Base-by-base conservation (phyloP, 2,329 filamentous ascomycete genomes). In the Claviceps sp. region DNA sequence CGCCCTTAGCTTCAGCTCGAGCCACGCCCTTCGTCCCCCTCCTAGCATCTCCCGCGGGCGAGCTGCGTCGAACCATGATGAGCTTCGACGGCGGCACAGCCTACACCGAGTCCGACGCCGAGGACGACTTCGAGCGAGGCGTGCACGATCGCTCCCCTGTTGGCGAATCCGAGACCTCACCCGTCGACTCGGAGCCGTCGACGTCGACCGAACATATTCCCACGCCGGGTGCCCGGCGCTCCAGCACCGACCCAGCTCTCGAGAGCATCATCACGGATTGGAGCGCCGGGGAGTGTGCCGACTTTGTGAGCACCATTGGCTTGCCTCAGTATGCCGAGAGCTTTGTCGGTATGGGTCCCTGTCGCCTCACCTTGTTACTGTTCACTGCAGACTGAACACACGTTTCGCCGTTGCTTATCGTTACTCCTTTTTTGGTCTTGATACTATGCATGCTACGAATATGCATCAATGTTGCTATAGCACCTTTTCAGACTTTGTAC, bases 221-320 rank as follows among this genome's bases (percentile, higher is more conserved):
- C 19, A 91, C 86, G 48, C 89, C 84, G 49, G 87, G 86, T 61
- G 82, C 80, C 57, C 82, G 85, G 61, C 80, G 77, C 54, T 75
- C 70, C 64, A 80, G 77, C 61, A 77, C 76, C 63, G 82, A 85
- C 66, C 73, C 78, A 51, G 73, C 87, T 58, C 85, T 85, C 59
- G 83, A 85, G 62, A 86, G 84, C 47, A 80, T 85, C 63, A 86
- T 91, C 59, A 82, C 82, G 37, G 83, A 89, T 61, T 93, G 87
- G 87, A 84, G 83, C 2, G 84, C 82, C 16, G 88, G 94, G 54
- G 89, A 97, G 70, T 90, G 87, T 69, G 89, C 89, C 58, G 89
- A 95, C 62, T 97, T 94, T 64, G 80, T 96, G 59, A 78, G 81
- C 52, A 82, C 81, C 55, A 78, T 95, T 61, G 88, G 88, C 38